phyloP scores from a whole-genome alignment of 495 filamentous ascomycete species.

The Aspergillus affinis region DNA sequence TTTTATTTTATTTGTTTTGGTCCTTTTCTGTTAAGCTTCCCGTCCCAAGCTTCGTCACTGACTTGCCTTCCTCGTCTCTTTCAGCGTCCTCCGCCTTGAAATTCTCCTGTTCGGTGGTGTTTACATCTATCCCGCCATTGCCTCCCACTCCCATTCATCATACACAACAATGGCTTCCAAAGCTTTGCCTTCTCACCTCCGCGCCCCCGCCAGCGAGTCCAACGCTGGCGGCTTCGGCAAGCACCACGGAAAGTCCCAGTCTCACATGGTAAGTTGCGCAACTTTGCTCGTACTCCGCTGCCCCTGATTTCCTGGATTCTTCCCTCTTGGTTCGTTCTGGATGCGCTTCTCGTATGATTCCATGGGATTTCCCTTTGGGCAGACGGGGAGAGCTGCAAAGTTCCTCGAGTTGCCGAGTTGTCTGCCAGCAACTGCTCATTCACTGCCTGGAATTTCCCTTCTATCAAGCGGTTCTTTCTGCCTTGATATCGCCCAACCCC shows the following conservation, averaged over 20 bases:
- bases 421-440: too few species aligned
- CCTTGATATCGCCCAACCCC: too few species aligned
- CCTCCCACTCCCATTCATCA: slow-evolving; percentile 4
- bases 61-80: not conserved
- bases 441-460: too few species aligned
- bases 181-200: slow-evolving; percentile 78
- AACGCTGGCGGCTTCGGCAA: slow-evolving; percentile 62
- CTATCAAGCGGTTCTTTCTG: too few species aligned
- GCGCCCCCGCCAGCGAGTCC: slow-evolving; percentile 52
- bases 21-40: too few species aligned
- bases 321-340: not conserved
- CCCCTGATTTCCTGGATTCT: slow-evolving; percentile 4
- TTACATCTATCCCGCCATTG: slow-evolving; percentile 1
- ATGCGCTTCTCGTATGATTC: too few species aligned
- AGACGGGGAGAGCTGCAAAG: not conserved
- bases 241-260: slow-evolving; percentile 93
- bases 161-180: slow-evolving; percentile 68
- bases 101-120: not conserved
- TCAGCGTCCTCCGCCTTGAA: not conserved
- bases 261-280: slow-evolving; percentile 80
- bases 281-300: not conserved
- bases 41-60: not conserved
- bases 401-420: not conserved
- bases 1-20: not conserved
- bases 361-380: too few species aligned